Base-by-base conservation (phyloP, 352 stramenopile species). In the Globisporangium takayamanum region DNA sequence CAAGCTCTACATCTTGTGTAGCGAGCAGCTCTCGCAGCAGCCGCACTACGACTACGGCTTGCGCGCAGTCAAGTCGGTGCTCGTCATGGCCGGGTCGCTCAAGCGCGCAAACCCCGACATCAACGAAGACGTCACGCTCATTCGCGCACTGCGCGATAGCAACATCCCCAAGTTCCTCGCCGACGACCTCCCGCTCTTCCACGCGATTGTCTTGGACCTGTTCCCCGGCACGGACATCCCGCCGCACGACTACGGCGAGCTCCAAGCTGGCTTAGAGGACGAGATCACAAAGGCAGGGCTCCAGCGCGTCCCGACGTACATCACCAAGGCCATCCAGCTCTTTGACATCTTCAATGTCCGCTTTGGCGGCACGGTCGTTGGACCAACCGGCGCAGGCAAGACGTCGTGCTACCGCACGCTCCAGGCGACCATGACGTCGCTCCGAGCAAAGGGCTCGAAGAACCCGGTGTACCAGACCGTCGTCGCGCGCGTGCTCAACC, bases 21-120 rank as follows among this genome's bases (percentile, higher is more conserved):
- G 85, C 16, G 87, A 98, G 53, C 86, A 98, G 64, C 83, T 99
- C 15, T 98, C 91, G 7, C 96, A 86, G 49, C 92, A 98, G 64
- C 84, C 93, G 20, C 94, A 98, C 67, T 98, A 98, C 62, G 93
- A 98, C 70, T 98, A 98, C 62, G 94, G 93, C 7, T 60, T 98
- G 45, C 74, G 93, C 22, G 93, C 93, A 22, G 73, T 98, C 6
- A 98, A 98, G 65, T 86, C 84, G 0, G 93, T 98, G 57, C 62
- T 98, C 4, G 93, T 97, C 46, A 97, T 97, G 80, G 93, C 93
- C 26, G 92, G 92, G 1, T 73, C 81, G 1, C 74, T 98, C 26
- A 97, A 97, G 58, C 78, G 93, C 18, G 75, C 76, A 6, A 80
- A 87, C 44, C 79, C 81, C 0, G 67, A 73, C 3, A 63, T 87